phyloP scores from a whole-genome alignment of 139 green algal genomes.

The Pedinophyceae sp. region DNA sequence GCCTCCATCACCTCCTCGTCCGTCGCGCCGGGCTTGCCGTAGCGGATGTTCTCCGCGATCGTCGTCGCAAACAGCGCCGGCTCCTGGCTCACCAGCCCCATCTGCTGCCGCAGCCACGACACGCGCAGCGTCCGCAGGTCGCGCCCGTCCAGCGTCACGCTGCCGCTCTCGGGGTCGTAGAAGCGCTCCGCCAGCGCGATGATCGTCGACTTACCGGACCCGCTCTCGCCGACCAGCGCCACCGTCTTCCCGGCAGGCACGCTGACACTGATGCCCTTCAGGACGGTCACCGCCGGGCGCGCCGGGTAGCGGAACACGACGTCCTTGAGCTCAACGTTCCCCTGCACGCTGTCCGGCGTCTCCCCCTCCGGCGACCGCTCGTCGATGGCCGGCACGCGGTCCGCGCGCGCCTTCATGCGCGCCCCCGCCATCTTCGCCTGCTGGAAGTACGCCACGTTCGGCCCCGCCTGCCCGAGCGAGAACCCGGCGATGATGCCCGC shows the following conservation, averaged over 20 bases:
- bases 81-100: conserved; percentile 76
- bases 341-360: conserved; percentile 9
- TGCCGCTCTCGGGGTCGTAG: conserved; percentile 56
- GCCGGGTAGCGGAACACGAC: conserved; percentile 68
- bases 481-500: not conserved
- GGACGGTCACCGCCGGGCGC: conserved; percentile 28
- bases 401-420: conserved; percentile 24
- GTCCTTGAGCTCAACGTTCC: conserved; percentile 33
- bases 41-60: conserved; percentile 13
- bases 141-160: conserved; percentile 21
- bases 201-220: conserved; percentile 72
- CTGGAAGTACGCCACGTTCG: not conserved
- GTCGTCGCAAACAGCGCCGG: conserved; percentile 60
- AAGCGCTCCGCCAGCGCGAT: conserved; percentile 76
- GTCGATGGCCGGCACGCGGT: not conserved
- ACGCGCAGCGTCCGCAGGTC: conserved; percentile 57
- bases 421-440: conserved; percentile 29
- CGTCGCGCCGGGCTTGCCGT: conserved; percentile 1
- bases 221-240: conserved; percentile 73
- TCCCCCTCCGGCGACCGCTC: not conserved
- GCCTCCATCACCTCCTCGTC: conserved; percentile 21
- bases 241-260: conserved; percentile 55
- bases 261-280: conserved; percentile 15
- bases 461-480: not conserved
- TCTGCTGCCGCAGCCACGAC: conserved; percentile 44